These are phyloP conservation scores for Fraxinus greggii DNA, from an alignment of 305 asterid species.

Conservation along the genomic window DNA sequence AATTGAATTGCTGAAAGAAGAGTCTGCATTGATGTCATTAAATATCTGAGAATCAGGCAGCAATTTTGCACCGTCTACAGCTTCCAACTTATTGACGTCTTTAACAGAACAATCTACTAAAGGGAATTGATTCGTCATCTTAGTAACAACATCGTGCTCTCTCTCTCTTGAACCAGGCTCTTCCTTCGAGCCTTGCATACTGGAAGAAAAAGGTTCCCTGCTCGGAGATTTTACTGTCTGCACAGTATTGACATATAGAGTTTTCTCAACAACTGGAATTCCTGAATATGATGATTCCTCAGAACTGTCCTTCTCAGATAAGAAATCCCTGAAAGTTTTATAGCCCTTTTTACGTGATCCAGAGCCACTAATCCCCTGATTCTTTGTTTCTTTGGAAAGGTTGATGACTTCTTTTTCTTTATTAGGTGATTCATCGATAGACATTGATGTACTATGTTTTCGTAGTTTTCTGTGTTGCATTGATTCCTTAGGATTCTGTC, in stretches of 20 bases:
- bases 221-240: constrained; percentile 29
- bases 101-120: constrained; percentile 23
- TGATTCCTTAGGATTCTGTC: constrained; percentile 33
- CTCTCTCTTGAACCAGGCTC: constrained; percentile 17
- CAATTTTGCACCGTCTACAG: constrained; percentile 8
- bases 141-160: constrained; percentile 15
- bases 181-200: constrained; percentile 17
- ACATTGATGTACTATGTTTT: constrained; percentile 19
- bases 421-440: constrained; percentile 14
- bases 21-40: background rate
- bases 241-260: constrained; percentile 40
- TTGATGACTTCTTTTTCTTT: constrained; percentile 27
- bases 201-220: constrained; percentile 24
- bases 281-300: constrained; percentile 26
- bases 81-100: constrained; percentile 25
- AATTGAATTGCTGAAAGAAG: constrained; percentile 1
- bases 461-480: background rate
- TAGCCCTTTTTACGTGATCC: constrained; percentile 22
- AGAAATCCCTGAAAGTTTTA: constrained; percentile 47
- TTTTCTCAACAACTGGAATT: constrained; percentile 33
- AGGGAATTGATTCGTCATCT: constrained; percentile 19
- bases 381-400: constrained; percentile 21
- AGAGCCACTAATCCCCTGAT: constrained; percentile 4
- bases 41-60: constrained; percentile 13
- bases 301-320: constrained; percentile 36